Evolutionary conservation across 2,329 filamentous ascomycete genomes (phyloP), one percentile per base, ranked within the genome.

Genomic region (Colletotrichum sp.): DNA sequence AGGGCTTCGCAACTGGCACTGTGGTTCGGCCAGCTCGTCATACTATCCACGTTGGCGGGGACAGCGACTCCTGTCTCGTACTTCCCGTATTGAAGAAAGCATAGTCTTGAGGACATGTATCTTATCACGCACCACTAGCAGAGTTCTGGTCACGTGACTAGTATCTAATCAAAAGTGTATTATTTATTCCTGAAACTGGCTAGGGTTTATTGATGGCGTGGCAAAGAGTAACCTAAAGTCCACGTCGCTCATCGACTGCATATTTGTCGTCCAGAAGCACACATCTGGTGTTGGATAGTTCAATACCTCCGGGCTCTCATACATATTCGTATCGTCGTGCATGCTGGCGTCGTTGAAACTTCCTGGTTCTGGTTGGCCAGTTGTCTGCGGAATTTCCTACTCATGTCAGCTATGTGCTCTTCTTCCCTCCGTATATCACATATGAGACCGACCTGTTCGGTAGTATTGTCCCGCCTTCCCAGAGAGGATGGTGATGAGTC

Each of bases 1-100:
- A 80, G 67, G 71, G 69, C 16, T 74, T 71, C n/a, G 78, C 61
- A 1, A 78, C 78, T 0, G 78, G 74, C 1, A 78, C 71, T 7
- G 63, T 52, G 21, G 36, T 78, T 21, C 67, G 67, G 30, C 64
- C 67, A 8, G 77, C 78, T 12, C 65, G 13, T 21, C 78, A 80
- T 26, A 73, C 71, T 3, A 43, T 80, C 1, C 71, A 75, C 10
- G 55, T 36, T 24, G 71, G 71, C 12, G 63, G 71, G 2, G 71
- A 55, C 18, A 52, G n/a, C 6, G 36, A n/a, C 6, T 69, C 65
- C 6, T 73, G 64, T 15, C 21, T 73, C 21, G 36, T 73, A 6
- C 36, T 73, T 16, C 71, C 65, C 1, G 30, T 72, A 10, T 28
- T 18, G 6, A 43, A 52, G 16, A 58, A 61, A 2, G 1, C 9